Evolutionary conservation across 2,329 filamentous ascomycete species (phyloP).

Genomic region (Diaporthe batatas): DNA sequence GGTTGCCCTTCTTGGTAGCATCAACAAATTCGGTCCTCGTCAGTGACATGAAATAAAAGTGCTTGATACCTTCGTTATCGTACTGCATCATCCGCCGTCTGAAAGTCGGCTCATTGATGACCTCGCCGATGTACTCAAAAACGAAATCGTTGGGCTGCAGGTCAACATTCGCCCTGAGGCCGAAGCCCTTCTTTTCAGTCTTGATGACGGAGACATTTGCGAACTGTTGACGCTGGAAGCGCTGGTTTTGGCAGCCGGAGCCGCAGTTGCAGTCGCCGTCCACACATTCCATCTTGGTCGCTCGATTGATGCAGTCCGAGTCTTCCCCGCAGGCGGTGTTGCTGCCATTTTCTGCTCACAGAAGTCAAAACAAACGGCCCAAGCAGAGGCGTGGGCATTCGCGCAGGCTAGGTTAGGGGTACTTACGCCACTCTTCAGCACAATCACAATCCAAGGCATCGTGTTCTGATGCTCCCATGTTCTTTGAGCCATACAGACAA

Average conservation of each 20-base stretch:
- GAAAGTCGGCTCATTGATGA: conserved; percentile 93
- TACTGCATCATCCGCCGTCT: conserved; percentile 92
- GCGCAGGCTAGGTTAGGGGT: conserved; percentile 42
- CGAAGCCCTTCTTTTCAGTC: conserved; percentile 97
- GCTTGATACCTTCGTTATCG: conserved; percentile 95
- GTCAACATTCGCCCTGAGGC: conserved; percentile 83
- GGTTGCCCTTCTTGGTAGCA: conserved; percentile 95
- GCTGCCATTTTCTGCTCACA: conserved; percentile 64
- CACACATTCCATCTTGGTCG: conserved; percentile 97
- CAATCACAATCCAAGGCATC: conserved; percentile 96
- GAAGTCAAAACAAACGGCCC: conserved; percentile 38
- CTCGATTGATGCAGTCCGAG: conserved; percentile 98
- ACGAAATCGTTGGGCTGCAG: conserved; percentile 91
- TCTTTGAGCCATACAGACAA: conserved; percentile 92
- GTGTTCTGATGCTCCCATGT: conserved; percentile 91
- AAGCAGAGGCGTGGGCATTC: conserved; percentile 42
- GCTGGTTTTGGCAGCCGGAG: conserved; percentile 89
- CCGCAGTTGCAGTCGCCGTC: conserved; percentile 88
- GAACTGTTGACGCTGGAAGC: conserved; percentile 91
- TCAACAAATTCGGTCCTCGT: conserved; percentile 97
- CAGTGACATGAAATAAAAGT: conserved; percentile 99
- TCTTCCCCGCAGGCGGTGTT: conserved; percentile 95
- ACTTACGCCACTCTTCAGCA: conserved; percentile 93
- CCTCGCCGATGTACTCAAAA: conserved; percentile 98
- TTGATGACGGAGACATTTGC: conserved; percentile 95